Base-by-base conservation (phyloP, 106 monocot species). In the Dioscorea dumetorum region DNA sequence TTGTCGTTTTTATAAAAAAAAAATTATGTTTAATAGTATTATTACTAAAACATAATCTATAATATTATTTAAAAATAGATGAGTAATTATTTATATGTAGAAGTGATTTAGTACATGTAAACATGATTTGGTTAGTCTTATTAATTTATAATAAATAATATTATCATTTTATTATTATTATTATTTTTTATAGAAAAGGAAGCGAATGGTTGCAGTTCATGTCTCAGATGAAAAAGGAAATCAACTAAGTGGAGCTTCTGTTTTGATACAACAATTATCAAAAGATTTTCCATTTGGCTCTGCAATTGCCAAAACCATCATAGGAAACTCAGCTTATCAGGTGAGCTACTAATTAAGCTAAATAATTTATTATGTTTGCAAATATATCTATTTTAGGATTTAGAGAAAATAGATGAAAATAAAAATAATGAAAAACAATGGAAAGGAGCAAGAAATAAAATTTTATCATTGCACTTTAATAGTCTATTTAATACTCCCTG, bases 281-380 rank as follows among this genome's bases (percentile, higher is more conserved):
- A 94, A 81, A 60, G 90, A 85, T 67, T 94, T 94, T 70, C 87
- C 85, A 12, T 79, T 94, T 35, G 94, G 94, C 24, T 85, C 94
- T 19, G 87, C 94, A 35, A 90, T 94, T 19, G 80, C 90, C 24
- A 73, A 78, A 62, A 80, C 90, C 65, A 87, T 94, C 35, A 31
- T 94, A 17, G 87, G 83, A 64, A 94, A 88, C 85, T 60, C 71
- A 15, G 48, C 70, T 22, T 94, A 90, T 61, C 94, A 90, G 81
- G 93, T 93, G 41, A 41, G 5, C 5, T 41, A 41, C 6, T 10
- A 1, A 28, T 28, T 28, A 28, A 28, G 3, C 3, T 28, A 28
- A 28, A 28, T 28, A 8, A 41, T 41, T 41, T 41, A 6, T 8
- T 8, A 57, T 1, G 8, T 22, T 15, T 51, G 22, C 48, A 51